Evolutionary conservation across 352 stramenopile genomes (phyloP).

Genomic region (Globisporangium nunn): DNA sequence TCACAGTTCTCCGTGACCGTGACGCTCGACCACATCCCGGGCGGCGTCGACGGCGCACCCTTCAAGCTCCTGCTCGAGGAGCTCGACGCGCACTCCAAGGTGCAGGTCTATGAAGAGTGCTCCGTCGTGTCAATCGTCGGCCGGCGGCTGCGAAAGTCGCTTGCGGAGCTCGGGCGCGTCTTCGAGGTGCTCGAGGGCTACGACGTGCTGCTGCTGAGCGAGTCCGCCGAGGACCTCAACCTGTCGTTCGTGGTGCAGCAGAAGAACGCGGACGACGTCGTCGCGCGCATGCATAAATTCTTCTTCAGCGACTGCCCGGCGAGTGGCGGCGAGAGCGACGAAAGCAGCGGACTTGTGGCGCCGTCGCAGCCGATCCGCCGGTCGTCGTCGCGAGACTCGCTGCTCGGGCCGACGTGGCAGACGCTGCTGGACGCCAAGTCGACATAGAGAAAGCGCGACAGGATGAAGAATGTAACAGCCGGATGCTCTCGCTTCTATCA

Average conservation of each 20-base stretch:
- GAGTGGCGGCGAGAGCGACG: conserved; percentile 1
- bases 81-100: conserved; percentile 63
- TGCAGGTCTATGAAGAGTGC: conserved; percentile 74
- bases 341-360: conserved; percentile 2
- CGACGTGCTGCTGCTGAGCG: conserved; percentile 78
- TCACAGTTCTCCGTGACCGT: conserved; percentile 87
- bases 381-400: conserved; percentile 56
- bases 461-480: neutral
- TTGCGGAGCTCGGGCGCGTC: conserved; percentile 77
- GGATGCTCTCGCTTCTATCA: neutral
- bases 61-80: conserved; percentile 63
- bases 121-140: conserved; percentile 86
- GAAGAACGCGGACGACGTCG: conserved; percentile 65
- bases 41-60: conserved; percentile 53
- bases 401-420: conserved; percentile 69
- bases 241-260: conserved; percentile 86
- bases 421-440: conserved; percentile 36
- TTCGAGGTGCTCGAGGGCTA: conserved; percentile 82
- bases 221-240: conserved; percentile 87
- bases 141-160: conserved; percentile 66
- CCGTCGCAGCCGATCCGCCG: conserved; percentile 32
- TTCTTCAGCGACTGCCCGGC: conserved; percentile 42
- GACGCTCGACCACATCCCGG: conserved; percentile 84
- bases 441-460: conserved; percentile 2
- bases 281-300: conserved; percentile 72